Evolutionary conservation across 495 filamentous ascomycete species (phyloP).

Genomic region (Penicillium steckii): DNA sequence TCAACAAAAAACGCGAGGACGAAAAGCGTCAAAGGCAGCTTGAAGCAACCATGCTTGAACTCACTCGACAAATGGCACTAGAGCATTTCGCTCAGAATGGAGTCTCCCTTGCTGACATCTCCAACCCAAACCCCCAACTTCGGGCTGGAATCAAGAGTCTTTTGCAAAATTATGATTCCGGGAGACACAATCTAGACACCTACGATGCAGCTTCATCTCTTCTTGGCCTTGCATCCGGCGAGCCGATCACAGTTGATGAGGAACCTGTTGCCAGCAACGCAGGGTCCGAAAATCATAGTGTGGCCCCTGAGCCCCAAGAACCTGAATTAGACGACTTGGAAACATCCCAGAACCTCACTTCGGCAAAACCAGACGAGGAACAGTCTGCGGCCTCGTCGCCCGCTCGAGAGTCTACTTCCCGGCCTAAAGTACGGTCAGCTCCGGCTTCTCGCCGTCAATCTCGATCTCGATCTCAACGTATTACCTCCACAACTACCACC

Average conservation of each 20-base stretch:
- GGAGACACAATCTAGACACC: not conserved
- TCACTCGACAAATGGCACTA: not conserved
- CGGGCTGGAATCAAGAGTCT: slow-evolving; percentile 1
- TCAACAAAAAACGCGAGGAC: slow-evolving; percentile 1
- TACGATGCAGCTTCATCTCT: slow-evolving; percentile 19
- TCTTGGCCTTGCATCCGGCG: slow-evolving; percentile 4
- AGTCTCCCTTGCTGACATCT: slow-evolving; percentile 1
- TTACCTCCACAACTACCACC: no score
- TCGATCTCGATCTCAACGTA: not conserved
- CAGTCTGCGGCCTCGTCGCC: not conserved
- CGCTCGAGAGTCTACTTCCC: slow-evolving; percentile 3
- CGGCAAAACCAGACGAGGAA: not conserved
- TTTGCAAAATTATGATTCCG: slow-evolving; percentile 1
- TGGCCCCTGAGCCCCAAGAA: not conserved
- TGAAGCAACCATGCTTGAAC: not conserved
- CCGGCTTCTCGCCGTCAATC: slow-evolving; percentile 6
- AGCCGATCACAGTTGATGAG: not conserved
- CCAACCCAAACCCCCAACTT: slow-evolving; percentile 2
- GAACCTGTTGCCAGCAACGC: not conserved
- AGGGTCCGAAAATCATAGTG: not conserved
- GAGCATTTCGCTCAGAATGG: not conserved
- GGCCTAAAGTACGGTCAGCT: slow-evolving; percentile 1
- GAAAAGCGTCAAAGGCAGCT: slow-evolving; percentile 1
- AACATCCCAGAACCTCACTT: not conserved
- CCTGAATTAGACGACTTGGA: not conserved